phyloP scores from a whole-genome alignment of 1,284 basidiomycete genomes.

The Marasmius oreades region DNA sequence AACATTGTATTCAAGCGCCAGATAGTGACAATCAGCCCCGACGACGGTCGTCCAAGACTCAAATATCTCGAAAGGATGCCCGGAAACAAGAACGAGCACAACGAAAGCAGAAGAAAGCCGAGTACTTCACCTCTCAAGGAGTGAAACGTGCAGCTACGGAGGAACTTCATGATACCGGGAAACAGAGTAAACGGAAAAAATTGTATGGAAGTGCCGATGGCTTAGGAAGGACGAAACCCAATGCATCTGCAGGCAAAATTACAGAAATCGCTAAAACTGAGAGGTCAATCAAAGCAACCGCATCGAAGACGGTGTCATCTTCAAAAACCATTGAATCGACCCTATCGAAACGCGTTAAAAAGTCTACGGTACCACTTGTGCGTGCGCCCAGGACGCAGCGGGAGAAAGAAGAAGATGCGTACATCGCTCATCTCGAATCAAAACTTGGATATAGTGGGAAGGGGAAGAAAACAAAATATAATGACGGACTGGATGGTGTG shows the following conservation, averaged over 20 bases:
- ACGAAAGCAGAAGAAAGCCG: slow-evolving; percentile 57
- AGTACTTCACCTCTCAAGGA: slow-evolving; percentile 39
- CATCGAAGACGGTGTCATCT: slow-evolving; percentile 4
- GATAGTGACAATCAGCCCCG: slow-evolving; percentile 11
- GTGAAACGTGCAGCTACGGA: slow-evolving; percentile 34
- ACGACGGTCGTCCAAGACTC: slow-evolving; percentile 15
- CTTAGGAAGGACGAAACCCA: slow-evolving; percentile 2
- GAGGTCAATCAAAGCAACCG: slow-evolving; percentile 8
- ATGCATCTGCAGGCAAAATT: slow-evolving; percentile 2
- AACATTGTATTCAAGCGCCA: too few relatives aligned
- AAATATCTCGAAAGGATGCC: slow-evolving; percentile 54
- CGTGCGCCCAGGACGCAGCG: slow-evolving; percentile 29
- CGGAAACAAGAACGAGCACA: slow-evolving; percentile 58
- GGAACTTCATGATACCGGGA: slow-evolving; percentile 35
- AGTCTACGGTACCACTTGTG: slow-evolving; percentile 4
- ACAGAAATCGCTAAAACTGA: slow-evolving; percentile 3
- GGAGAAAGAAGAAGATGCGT: slow-evolving; percentile 68
- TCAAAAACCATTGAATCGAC: slow-evolving; percentile 13
- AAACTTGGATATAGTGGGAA: slow-evolving; percentile 55
- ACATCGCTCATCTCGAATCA: slow-evolving; percentile 76
- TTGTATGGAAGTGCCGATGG: slow-evolving; percentile 10
- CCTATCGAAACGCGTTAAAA: slow-evolving; percentile 1
- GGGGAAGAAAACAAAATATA: slow-evolving; percentile 42
- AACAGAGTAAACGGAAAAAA: slow-evolving; percentile 43
- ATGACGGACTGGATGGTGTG: slow-evolving; percentile 61